Percentiles rank a stretch among this genome's conserved stretches.
phyloP scores from a whole-genome alignment of 1,139 yeast species.

The Pichia sp. region DNA sequence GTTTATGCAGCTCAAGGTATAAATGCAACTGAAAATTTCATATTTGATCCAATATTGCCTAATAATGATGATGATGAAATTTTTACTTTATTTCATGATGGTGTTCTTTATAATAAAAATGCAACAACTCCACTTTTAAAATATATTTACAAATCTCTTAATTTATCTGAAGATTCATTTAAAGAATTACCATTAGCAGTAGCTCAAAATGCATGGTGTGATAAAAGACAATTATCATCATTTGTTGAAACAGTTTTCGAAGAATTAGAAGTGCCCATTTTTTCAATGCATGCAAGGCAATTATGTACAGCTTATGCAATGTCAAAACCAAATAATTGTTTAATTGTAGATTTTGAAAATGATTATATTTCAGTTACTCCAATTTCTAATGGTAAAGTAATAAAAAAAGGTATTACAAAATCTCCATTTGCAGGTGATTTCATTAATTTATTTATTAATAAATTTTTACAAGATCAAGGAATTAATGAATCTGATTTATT shows the following conservation, averaged over 20 bases:
- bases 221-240: constrained; percentile 43
- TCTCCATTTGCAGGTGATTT: constrained; percentile 68
- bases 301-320: constrained; percentile 62
- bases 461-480: constrained; percentile 30
- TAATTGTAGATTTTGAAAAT: constrained; percentile 65
- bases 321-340: constrained; percentile 56
- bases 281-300: constrained; percentile 65
- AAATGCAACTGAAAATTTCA: constrained; percentile 8
- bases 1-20: constrained; percentile 39
- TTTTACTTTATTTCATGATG: constrained; percentile 59
- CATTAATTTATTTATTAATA: constrained; percentile 47
- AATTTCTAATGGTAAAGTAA: constrained; percentile 61
- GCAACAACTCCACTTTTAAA: constrained; percentile 54
- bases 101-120: constrained; percentile 61
- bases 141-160: constrained; percentile 46
- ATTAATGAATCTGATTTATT: constrained; percentile 28
- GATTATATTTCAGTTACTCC: constrained; percentile 61
- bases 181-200: constrained; percentile 57
- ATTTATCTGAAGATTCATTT: constrained; percentile 33
- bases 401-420: constrained; percentile 52
- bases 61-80: constrained; percentile 25
- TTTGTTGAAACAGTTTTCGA: constrained; percentile 62
- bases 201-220: constrained; percentile 61
- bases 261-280: constrained; percentile 55
- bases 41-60: constrained; percentile 14